phyloP scores from a whole-genome alignment of 192 early-diverging fungal species.

The Coemansia sp. region DNA sequence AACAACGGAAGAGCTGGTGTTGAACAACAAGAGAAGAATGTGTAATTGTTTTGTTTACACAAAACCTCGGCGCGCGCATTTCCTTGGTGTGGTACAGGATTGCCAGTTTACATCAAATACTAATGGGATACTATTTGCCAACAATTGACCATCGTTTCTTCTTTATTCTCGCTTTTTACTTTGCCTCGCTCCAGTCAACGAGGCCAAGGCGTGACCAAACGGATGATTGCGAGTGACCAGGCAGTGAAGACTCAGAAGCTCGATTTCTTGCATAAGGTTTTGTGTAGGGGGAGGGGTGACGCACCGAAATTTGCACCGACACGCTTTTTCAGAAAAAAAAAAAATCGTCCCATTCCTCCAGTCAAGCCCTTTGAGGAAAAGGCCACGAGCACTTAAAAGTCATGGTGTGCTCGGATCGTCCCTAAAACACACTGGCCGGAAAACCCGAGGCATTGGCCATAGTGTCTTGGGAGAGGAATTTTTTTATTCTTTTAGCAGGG shows the following conservation, averaged over 20 bases:
- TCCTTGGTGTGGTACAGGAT: not conserved
- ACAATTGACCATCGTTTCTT: not conserved
- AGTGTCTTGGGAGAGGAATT: not conserved
- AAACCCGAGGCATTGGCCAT: not conserved
- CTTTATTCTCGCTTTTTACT: not conserved
- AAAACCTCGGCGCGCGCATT: not conserved
- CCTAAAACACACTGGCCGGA: not conserved
- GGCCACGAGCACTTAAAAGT: not conserved
- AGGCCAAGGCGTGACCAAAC: not conserved
- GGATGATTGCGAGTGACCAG: not conserved
- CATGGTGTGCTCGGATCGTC: not conserved
- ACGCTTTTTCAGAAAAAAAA: not conserved
- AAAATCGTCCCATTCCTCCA: not conserved
- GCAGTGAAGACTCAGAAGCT: not conserved
- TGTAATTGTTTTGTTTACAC: not conserved
- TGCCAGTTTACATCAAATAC: not conserved
- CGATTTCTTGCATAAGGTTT: not conserved
- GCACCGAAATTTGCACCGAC: slow-evolving; percentile 5
- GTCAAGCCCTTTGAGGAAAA: not conserved
- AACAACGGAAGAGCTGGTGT: not conserved
- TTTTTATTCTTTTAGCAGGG: not conserved
- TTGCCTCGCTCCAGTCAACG: not conserved
- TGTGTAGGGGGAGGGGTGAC: not conserved
- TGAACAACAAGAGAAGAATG: not conserved
- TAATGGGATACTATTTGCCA: not conserved